phyloP scores from a whole-genome alignment of 495 filamentous ascomycete genomes.

The Annulohypoxylon stygium region DNA sequence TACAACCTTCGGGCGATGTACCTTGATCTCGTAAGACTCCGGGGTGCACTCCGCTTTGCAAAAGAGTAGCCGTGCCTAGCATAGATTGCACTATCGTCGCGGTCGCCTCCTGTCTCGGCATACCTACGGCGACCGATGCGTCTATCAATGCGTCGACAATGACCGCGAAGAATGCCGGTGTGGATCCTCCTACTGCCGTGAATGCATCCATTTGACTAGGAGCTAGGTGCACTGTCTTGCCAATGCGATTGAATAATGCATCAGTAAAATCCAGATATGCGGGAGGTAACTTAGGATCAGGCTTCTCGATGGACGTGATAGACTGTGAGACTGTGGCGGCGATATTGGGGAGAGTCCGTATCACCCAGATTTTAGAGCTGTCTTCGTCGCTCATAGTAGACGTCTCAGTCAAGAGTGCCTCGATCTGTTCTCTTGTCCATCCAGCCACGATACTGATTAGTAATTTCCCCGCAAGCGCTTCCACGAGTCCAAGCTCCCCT shows the following conservation, averaged over 20 bases:
- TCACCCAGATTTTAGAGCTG: not conserved
- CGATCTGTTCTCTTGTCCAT: constrained; percentile 9
- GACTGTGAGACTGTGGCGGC: constrained; percentile 1
- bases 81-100: constrained; percentile 4
- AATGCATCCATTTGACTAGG: constrained; percentile 11
- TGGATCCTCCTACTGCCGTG: not conserved
- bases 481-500: not conserved
- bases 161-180: constrained; percentile 3
- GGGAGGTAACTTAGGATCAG: not conserved
- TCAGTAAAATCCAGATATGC: not conserved
- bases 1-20: constrained; percentile 3
- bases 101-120: not conserved
- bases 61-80: not conserved
- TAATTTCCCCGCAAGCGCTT: constrained; percentile 2
- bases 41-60: constrained; percentile 2
- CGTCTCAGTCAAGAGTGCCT: not conserved
- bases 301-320: constrained; percentile 6
- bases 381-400: not conserved
- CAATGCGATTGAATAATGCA: constrained; percentile 2
- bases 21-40: constrained; percentile 6
- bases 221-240: constrained; percentile 7
- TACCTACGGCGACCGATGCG: constrained; percentile 1
- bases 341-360: not conserved
- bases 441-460: constrained; percentile 7
- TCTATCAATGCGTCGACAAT: constrained; percentile 12